Evolutionary conservation across 2,329 filamentous ascomycete species (phyloP), one percentile per base, ranked within the genome.

Genomic region (Elsinoe arachidis): DNA sequence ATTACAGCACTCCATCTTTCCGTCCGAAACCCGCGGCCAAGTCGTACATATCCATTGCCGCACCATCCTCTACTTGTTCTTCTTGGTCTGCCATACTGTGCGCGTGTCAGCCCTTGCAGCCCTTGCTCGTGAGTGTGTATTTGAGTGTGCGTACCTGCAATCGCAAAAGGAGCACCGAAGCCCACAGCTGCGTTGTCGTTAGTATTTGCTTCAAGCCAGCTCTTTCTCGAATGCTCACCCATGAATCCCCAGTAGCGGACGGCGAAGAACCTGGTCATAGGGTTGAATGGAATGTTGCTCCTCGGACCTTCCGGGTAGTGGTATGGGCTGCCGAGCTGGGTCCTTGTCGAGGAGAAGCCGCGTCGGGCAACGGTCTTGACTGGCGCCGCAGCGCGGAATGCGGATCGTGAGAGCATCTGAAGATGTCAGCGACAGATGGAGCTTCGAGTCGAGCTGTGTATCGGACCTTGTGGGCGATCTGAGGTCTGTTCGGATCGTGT

Each of bases 301-400:
- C 90, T 87, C 70, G 92, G 88, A 64, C 92, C 93, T 80, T 97
- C 92, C 67, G 92, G 87, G 80, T 99, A 99, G 82, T 99, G 93
- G 86, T 95, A 96, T 63, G 91, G 91, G 73, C 89, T 95, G 68
- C 80, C 83, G 73, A 95, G 78, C 74, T 88, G 90, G 72, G 87
- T 77, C 70, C 89, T 88, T 73, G 92, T 95, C 70, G 89, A 84
- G 76, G 90, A 87, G 86, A 99, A 96, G 78, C 87, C 90, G 76
- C 93, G 91, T 79, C 90, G 90, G 81, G 86, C 82, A 78, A 90
- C 80, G 64, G 81, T 77, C 71, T 84, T 83, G 72, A 85, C 70
- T 64, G 73, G 74, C 73, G 80, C 76, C 66, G 77, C 72, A 67
- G 73, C 75, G 73, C 87, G 86, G 77, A 82, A 73, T 66, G 78